Conservation (phyloP, 1,139 yeast genomes). For the Hanseniaspora sp. region DNA sequence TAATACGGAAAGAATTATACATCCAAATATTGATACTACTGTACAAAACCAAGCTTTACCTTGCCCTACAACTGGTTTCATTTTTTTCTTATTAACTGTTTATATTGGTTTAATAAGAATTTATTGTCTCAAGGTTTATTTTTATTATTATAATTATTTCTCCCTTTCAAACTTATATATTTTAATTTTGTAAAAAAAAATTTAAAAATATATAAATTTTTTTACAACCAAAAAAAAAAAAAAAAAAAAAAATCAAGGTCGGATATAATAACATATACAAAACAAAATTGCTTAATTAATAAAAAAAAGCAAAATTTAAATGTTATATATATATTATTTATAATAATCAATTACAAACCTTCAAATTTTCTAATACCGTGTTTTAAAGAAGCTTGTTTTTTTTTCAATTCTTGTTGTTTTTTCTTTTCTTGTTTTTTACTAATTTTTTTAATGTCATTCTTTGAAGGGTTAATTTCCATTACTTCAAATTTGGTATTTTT, state of each 20-base stretch:
- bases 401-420: conserved; percentile 31
- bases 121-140: too few relatives aligned
- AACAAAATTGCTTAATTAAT: background rate
- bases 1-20: conserved; percentile 71
- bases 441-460: conserved; percentile 18
- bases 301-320: background rate
- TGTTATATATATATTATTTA: conserved; percentile 15
- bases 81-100: background rate
- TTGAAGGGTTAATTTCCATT: conserved; percentile 19
- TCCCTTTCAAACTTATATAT: too few relatives aligned
- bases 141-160: too few relatives aligned
- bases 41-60: conserved; percentile 95
- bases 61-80: conserved; percentile 26
- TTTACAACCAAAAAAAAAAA: conserved; percentile 5
- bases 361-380: conserved; percentile 62
- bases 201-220: background rate
- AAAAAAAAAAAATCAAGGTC: background rate
- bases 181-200: too few relatives aligned
- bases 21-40: conserved; percentile 78
- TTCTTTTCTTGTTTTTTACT: conserved; percentile 28
- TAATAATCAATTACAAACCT: conserved; percentile 39
- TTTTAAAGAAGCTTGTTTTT: conserved; percentile 42
- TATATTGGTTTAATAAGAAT: background rate
- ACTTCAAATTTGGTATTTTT: conserved; percentile 18
- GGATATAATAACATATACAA: too few relatives aligned